phyloP scores from a whole-genome alignment of 345 rosid species.

The Adansonia digitata region DNA sequence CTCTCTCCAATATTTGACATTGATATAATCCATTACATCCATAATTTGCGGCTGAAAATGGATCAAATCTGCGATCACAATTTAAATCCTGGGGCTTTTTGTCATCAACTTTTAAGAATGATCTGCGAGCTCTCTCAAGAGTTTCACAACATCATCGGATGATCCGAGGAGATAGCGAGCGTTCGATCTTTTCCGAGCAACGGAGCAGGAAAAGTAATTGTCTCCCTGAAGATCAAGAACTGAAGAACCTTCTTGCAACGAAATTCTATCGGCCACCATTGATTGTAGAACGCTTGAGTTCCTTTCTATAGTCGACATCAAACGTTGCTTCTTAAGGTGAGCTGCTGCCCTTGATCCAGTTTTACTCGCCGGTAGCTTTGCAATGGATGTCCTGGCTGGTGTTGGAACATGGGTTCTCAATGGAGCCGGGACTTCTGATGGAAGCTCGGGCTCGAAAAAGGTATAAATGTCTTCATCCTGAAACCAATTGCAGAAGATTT shows the following conservation, averaged over 20 bases:
- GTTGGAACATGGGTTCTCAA: conserved; percentile 9
- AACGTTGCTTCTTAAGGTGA: conserved; percentile 33
- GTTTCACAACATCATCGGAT: conserved; percentile 38
- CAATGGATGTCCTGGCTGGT: conserved; percentile 9
- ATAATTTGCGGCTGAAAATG: too few species aligned
- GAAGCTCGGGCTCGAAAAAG: conserved; percentile 27
- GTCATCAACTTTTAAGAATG: too few species aligned
- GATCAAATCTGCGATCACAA: too few species aligned
- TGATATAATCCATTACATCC: too few species aligned
- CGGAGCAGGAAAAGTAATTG: conserved; percentile 54
- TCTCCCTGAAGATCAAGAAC: conserved; percentile 47
- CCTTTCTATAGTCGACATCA: conserved; percentile 30
- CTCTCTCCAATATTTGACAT: too few species aligned
- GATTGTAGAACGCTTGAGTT: conserved; percentile 24
- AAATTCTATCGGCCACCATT: conserved; percentile 14
- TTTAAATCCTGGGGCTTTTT: too few species aligned
- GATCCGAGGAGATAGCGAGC: conserved; percentile 46
- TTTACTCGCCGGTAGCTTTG: conserved; percentile 8
- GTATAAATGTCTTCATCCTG: conserved; percentile 54
- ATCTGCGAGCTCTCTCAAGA: conserved; percentile 32
- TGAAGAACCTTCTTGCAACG: conserved; percentile 39
- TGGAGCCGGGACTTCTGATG: conserved; percentile 15
- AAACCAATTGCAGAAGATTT: conserved; percentile 9
- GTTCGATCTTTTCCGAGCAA: conserved; percentile 39
- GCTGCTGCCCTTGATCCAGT: conserved; percentile 18